These are phyloP conservation scores for Starmerella bacillaris DNA, from an alignment of 805 yeast species.

Conservation along the genomic window DNA sequence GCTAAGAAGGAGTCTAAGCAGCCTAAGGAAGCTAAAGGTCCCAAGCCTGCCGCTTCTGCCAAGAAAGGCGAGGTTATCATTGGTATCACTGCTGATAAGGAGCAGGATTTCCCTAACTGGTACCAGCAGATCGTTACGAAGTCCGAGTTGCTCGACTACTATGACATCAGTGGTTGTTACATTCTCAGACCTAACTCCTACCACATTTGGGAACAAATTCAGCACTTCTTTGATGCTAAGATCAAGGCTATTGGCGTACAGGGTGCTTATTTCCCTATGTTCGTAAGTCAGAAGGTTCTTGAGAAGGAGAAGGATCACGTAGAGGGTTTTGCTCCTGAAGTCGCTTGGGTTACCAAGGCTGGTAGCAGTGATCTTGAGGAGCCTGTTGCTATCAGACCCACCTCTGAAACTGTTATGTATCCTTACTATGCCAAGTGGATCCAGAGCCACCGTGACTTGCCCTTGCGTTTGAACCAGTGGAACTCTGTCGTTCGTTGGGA, in stretches of 20 bases:
- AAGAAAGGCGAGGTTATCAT: constrained; percentile 22
- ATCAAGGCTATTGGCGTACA: constrained; percentile 82
- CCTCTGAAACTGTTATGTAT: constrained; percentile 98
- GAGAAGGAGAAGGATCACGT: constrained; percentile 97
- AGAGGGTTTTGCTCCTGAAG: constrained; percentile 99
- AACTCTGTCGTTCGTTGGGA: constrained; percentile 99
- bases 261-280: constrained; percentile 97
- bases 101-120: constrained; percentile 88
- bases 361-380: constrained; percentile 89
- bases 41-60: constrained; percentile 25
- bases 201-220: constrained; percentile 86
- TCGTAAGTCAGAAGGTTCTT: constrained; percentile 76
- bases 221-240: constrained; percentile 59
- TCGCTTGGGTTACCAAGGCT: constrained; percentile 98
- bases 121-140: constrained; percentile 89
- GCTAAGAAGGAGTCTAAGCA: constrained; percentile 72
- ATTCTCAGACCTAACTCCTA: constrained; percentile 93
- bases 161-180: constrained; percentile 97
- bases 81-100: constrained; percentile 91
- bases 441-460: constrained; percentile 94
- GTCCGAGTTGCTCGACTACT: constrained; percentile 97
- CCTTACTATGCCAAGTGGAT: constrained; percentile 99
- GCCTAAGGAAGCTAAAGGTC: constrained; percentile 39
- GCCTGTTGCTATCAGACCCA: constrained; percentile 97
- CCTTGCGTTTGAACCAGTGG: constrained; percentile 95